Percentiles rank a stretch among this genome's conserved stretches.
These are phyloP conservation scores for Xylaria longipes DNA, from an alignment of 495 filamentous ascomycete genomes.

Conservation along the genomic window DNA sequence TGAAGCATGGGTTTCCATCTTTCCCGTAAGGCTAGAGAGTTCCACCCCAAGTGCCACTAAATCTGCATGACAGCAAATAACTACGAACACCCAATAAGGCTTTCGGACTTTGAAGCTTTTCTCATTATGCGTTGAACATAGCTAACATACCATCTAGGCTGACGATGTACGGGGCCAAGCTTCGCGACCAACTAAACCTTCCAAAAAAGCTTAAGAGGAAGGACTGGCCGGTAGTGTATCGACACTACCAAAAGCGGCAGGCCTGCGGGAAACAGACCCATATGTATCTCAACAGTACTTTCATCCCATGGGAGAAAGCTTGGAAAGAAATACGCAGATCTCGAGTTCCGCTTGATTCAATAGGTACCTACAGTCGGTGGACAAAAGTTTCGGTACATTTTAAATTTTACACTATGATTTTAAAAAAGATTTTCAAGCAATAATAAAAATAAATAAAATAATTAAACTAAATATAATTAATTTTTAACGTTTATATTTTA, in stretches of 20 bases:
- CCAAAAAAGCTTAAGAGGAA: neutral
- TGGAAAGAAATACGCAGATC: constrained; percentile 11
- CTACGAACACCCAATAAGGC: neutral
- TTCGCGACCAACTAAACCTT: neutral
- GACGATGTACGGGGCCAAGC: neutral
- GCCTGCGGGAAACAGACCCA: neutral
- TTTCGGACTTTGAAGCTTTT: neutral
- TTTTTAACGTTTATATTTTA: too few species aligned
- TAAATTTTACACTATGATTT: too few species aligned
- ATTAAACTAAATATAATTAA: too few species aligned
- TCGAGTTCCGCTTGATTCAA: neutral
- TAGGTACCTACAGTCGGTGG: too few species aligned
- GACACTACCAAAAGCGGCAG: neutral
- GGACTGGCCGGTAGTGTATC: neutral
- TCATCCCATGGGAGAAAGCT: neutral
- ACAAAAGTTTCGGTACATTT: too few species aligned
- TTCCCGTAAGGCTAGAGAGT: constrained; percentile 4
- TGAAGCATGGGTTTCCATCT: neutral
- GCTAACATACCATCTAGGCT: neutral
- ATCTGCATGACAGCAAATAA: neutral
- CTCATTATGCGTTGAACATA: neutral
- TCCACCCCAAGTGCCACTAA: too few species aligned
- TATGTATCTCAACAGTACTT: neutral
- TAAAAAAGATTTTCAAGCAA: too few species aligned
- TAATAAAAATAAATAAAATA: too few species aligned